phyloP scores from a whole-genome alignment of 495 filamentous ascomycete species.

The Podospora fimiseda region DNA sequence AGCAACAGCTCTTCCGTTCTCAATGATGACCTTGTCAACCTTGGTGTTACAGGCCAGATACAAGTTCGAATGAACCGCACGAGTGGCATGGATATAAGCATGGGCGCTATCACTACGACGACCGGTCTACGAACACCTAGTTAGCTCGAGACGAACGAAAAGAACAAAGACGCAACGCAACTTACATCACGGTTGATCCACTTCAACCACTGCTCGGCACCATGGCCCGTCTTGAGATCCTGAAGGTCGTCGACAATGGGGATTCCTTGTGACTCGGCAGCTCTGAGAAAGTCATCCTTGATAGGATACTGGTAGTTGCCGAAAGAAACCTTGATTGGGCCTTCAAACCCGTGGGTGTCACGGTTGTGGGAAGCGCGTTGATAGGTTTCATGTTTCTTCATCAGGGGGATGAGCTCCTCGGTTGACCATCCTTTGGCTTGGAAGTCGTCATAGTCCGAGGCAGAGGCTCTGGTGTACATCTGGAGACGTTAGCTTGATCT shows the following conservation, averaged over 20 bases:
- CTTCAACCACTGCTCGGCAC: constrained; percentile 56
- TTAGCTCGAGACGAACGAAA: not conserved
- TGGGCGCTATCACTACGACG: constrained; percentile 70
- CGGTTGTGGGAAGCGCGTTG: constrained; percentile 69
- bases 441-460: constrained; percentile 80
- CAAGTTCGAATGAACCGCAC: constrained; percentile 60
- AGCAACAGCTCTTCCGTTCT: constrained; percentile 59
- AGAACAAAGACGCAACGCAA: constrained; percentile 5
- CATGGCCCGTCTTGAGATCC: constrained; percentile 58
- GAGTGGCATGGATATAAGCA: constrained; percentile 64
- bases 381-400: constrained; percentile 83
- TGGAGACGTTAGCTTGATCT: too few species aligned
- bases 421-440: constrained; percentile 76
- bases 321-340: constrained; percentile 81
- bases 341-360: constrained; percentile 71
- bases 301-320: constrained; percentile 67
- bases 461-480: constrained; percentile 83
- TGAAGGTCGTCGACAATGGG: constrained; percentile 65
- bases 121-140: constrained; percentile 41
- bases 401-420: constrained; percentile 69
- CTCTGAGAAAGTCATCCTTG: constrained; percentile 73
- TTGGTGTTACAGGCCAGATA: constrained; percentile 76
- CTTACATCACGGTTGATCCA: constrained; percentile 65
- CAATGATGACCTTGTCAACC: constrained; percentile 73
- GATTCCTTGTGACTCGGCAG: constrained; percentile 71